These are phyloP conservation scores for Suillus tomentosus DNA, from an alignment of 768 basidiomycete genomes.

Conservation along the genomic window DNA sequence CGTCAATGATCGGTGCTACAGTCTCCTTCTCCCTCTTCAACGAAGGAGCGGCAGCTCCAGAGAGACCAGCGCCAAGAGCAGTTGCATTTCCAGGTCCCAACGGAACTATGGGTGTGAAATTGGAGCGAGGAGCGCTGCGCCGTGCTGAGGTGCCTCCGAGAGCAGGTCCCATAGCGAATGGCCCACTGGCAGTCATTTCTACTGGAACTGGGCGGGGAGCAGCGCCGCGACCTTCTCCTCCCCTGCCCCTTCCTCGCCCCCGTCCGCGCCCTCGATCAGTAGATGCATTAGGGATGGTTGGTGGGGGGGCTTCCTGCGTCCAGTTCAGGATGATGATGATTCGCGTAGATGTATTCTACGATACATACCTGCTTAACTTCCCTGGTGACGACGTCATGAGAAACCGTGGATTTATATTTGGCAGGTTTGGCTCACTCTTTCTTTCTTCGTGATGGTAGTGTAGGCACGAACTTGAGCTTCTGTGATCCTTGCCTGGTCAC, in stretches of 20 bases:
- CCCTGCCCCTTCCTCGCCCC: slow-evolving; percentile 52
- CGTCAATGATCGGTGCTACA: slow-evolving; percentile 42
- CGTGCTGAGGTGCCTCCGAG: slow-evolving; percentile 57
- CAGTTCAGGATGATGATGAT: slow-evolving; percentile 11
- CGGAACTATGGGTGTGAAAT: slow-evolving; percentile 53
- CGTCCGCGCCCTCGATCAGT: slow-evolving; percentile 48
- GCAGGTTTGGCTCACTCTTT: slow-evolving; percentile 54
- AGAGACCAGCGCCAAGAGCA: slow-evolving; percentile 50
- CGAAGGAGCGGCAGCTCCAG: slow-evolving; percentile 50
- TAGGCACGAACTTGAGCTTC: slow-evolving; percentile 81
- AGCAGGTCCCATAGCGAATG: slow-evolving; percentile 85
- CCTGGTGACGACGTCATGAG: slow-evolving; percentile 36
- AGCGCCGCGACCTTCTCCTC: slow-evolving; percentile 52
- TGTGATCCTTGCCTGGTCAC: slow-evolving; percentile 73
- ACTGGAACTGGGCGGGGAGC: slow-evolving; percentile 48
- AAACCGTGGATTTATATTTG: slow-evolving; percentile 14
- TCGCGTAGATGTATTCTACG: neutral
- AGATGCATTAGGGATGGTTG: slow-evolving; percentile 33
- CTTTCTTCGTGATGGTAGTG: slow-evolving; percentile 72
- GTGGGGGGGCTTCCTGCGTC: slow-evolving; percentile 49
- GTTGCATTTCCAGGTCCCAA: slow-evolving; percentile 38
- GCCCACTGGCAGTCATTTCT: slow-evolving; percentile 85
- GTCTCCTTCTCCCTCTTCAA: slow-evolving; percentile 46
- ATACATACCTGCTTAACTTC: slow-evolving; percentile 66
- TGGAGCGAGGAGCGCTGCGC: slow-evolving; percentile 54